A percentile compares a stretch with the other conserved stretches of the same genome.
phyloP scores from a whole-genome alignment of 2,329 filamentous ascomycete genomes.

The Penicillium sp. region DNA sequence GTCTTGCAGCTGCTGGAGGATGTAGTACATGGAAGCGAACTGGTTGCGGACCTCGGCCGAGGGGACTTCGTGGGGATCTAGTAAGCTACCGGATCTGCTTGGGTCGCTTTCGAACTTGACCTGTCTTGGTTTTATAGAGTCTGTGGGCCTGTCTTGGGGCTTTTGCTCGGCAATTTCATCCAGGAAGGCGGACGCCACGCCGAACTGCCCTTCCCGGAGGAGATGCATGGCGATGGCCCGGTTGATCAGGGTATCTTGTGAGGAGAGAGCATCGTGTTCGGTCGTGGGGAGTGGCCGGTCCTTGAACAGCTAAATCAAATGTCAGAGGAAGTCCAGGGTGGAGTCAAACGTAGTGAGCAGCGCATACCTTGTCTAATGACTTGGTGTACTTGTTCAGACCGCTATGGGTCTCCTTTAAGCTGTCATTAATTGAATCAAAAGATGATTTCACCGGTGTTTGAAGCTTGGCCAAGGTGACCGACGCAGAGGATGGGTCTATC shows the following conservation, averaged over 20 bases:
- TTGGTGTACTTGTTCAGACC: constrained; percentile 83
- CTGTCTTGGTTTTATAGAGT: background rate
- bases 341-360: background rate
- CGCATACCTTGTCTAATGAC: constrained; percentile 72
- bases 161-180: constrained; percentile 62
- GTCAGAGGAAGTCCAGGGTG: background rate
- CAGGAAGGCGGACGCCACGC: constrained; percentile 82
- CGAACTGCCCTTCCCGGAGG: constrained; percentile 89
- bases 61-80: constrained; percentile 60
- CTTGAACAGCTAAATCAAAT: constrained; percentile 60
- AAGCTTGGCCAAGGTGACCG: constrained; percentile 76
- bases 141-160: constrained; percentile 25
- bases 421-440: constrained; percentile 77
- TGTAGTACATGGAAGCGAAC: constrained; percentile 88
- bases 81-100: constrained; percentile 37
- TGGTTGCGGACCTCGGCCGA: constrained; percentile 72
- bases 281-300: constrained; percentile 70
- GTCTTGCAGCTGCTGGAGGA: constrained; percentile 74
- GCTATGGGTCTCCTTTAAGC: constrained; percentile 80
- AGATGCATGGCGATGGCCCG: constrained; percentile 96
- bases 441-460: constrained; percentile 82
- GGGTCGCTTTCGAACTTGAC: background rate
- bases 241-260: constrained; percentile 78
- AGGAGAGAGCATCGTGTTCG: constrained; percentile 77
- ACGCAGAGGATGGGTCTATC: constrained; percentile 68